Evolutionary conservation across 345 rosid genomes (phyloP).

Genomic region (Rubroshorea leprosula): DNA sequence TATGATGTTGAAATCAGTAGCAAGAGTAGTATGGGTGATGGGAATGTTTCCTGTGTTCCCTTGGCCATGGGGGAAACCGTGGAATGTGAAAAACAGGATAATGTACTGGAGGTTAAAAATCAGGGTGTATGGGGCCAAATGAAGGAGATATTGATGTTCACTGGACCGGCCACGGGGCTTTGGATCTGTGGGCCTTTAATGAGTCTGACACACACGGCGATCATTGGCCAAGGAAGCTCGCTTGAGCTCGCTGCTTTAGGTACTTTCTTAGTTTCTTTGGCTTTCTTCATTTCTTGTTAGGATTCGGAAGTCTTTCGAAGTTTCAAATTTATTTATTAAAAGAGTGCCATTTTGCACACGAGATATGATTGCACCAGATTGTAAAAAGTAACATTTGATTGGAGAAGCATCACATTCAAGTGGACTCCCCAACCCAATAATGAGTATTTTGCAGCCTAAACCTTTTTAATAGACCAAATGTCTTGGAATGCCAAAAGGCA

Average conservation of each 20-base stretch:
- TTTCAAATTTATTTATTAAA: no score
- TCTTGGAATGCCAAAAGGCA: no score
- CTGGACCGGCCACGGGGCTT: slow-evolving; percentile 85
- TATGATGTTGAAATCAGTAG: slow-evolving; percentile 3
- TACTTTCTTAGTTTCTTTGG: slow-evolving; percentile 15
- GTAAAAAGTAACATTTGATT: no score
- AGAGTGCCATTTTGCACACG: no score
- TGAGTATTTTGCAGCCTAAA: no score
- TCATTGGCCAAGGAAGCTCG: slow-evolving; percentile 87
- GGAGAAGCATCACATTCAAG: no score
- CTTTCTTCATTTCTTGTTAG: neutral
- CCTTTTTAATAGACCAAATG: no score
- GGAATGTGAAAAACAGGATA: slow-evolving; percentile 15
- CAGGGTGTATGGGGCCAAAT: slow-evolving; percentile 75
- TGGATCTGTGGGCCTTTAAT: slow-evolving; percentile 93
- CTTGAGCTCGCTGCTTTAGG: slow-evolving; percentile 93
- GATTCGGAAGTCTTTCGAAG: neutral
- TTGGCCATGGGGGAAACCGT: slow-evolving; percentile 12
- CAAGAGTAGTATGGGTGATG: slow-evolving; percentile 20
- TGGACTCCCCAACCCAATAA: no score
- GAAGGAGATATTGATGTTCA: slow-evolving; percentile 75
- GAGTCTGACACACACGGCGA: slow-evolving; percentile 93
- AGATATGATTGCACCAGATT: no score
- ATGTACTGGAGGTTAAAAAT: slow-evolving; percentile 34
- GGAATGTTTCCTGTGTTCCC: slow-evolving; percentile 11